Evolutionary conservation across 179 eudicot genomes (phyloP), one percentile per base, ranked within the genome.

Genomic region (Pouteria campechiana): DNA sequence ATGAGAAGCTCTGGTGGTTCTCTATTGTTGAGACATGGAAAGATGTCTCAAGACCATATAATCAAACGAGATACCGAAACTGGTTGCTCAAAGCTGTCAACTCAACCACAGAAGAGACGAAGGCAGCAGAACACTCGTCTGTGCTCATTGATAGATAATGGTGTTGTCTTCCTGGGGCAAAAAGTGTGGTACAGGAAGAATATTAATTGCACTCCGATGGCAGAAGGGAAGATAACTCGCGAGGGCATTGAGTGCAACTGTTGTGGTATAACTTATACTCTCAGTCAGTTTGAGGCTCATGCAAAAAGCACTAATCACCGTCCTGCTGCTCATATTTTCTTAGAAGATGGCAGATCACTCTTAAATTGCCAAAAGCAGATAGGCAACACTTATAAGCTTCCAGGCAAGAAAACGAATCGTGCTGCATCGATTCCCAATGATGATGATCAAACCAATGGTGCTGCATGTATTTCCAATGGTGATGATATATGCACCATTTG

Each of bases 211-310:
- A n/a, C n/a, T 14, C 35, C 58, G 17, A 29, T 64, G 52, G 61
- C 51, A 27, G 86, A 69, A 61, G 99, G 99, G 19, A 32, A 53
- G 31, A 46, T 88, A 45, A 58, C 74, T 22, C 72, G 74, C 35
- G 60, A 80, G 12, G 99, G 99, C 36, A 88, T 93, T 41, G 74
- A 39, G 62, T 93, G 99, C 59, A 64, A 36, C 44, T 93, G 96
- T 57, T 93, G 99, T 60, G 51, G 50, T 10, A 24, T 34, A 11
- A 38, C 62, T 41, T 72, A 78, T 54, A 53, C 72, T 35, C 67
- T 93, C 37, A 53, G 64, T 56, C 64, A 58, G 4, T 93, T 93
- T 70, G 89, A 88, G 69, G 67, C 50, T 44, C 99, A 93, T 78
- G 89, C 89, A 50, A 83, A 82, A 13, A 64, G 77, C 65, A 52